Base-by-base conservation (phyloP, 2,329 filamentous ascomycete species). In the Septoria linicola region DNA sequence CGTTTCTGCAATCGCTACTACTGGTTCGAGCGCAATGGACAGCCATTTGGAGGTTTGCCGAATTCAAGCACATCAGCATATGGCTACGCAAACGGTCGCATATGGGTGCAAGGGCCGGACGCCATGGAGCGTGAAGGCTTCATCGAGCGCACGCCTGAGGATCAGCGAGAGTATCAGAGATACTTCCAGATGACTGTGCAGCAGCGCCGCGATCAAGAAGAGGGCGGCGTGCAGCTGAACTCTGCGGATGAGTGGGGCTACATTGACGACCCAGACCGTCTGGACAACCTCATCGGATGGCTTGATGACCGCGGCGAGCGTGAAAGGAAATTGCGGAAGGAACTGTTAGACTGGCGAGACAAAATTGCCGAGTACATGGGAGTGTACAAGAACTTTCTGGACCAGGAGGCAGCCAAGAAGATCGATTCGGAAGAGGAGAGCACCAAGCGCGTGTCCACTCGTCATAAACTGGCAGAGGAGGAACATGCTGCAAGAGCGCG, bases 1-100 rank as follows among this genome's bases (percentile, higher is more conserved):
- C 84, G 93, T 37, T 99, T 96, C 76, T 96, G 92, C 84, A 97
- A 99, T 71, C 83, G 92, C 47, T 99, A 97, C 72, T 97, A 95
- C 76, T 99, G 93, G 92, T 96, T 97, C 69, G 93, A 99, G 72
- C 86, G 92, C 57, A 99, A 97, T 65, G 93, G 91, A 19, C 97
- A 97, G 91, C 93, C 93, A 0, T 96, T 92, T 64, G 89, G 80
- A 25, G 93, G 93, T 3, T 78, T 96, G 49, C 91, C 91, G 0
- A 82, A 81, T 58, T 95, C 89, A 69, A 96, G 91, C 13, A 97
- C 92, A 1, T 87, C 89, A 1, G 78, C 84, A 39, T 90, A 92
- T 17, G 85, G 82, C 7, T 99, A 97, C 66, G 91, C 92, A 34
- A 99, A 97, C 67, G 93, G 89, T 7, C 88, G 92, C 52, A 80